Base-by-base conservation (phyloP, 1,284 basidiomycete genomes). In the Coniferiporia sulphurascens region DNA sequence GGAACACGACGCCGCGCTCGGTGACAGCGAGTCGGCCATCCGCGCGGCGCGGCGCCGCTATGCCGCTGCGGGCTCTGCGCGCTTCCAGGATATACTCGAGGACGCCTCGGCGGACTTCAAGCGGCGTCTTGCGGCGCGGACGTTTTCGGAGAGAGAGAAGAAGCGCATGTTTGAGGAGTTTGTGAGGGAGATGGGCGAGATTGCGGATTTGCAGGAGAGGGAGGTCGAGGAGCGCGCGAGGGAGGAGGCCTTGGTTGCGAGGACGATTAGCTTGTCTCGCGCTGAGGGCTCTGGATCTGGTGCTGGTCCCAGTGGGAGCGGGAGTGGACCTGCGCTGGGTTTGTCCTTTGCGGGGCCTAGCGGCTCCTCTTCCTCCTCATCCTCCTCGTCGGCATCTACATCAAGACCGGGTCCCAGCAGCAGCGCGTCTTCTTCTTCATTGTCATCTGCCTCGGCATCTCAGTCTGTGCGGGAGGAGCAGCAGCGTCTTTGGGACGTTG, bases 201-300 rank as follows among this genome's bases (percentile, higher is more conserved):
- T 62, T 27, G 61, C 57, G 53, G 32, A 43, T 35, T 15, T 58
- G 36, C 52, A 56, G 57, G 61, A 58, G 52, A 32, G 51, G 17
- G 57, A 62, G 38, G 61, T 62, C 9, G 54, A 59, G 19, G 61
- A 58, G 34, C 38, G 56, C 1, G 27, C 52, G 6, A 19, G 46
- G 13, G 45, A 58, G 50, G 56, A 57, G 22, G 46, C 56, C 32
- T 43, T n/a, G 17, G 2, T 43, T n/a, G 51, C 41, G 17, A 48
- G 21, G 44, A 59, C 58, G 34, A 49, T 58, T 49, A 53, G 41
- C 21, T 22, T 52, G 12, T 44, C 27, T 9, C 21, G 36, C 51
- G 54, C 51, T 12, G 58, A 59, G 58, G 41, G 46, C 46, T 27
- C 27, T 27, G 27, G 27, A 3, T 27, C 27, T 27, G 51, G 50